A percentile compares a stretch with the other conserved stretches of the same genome.
These are phyloP conservation scores for Lachancea cidri DNA, from an alignment of 805 yeast species.

Conservation along the genomic window DNA sequence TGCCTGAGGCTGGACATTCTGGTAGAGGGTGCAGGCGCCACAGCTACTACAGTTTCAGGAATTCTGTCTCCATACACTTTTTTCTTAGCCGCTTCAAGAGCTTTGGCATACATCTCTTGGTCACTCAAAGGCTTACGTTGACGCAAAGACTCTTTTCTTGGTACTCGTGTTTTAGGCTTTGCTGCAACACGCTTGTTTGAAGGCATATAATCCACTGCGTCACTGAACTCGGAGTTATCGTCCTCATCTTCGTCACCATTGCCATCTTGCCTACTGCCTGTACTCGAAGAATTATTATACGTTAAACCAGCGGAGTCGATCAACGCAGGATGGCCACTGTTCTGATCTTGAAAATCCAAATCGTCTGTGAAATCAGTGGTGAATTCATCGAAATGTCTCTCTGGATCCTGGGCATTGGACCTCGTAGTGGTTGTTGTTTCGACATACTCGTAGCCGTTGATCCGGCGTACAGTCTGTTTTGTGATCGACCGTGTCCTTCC, in stretches of 20 bases:
- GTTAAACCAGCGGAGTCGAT: conserved; percentile 3
- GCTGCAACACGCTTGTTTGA: background rate
- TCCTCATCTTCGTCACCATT: conserved; percentile 5
- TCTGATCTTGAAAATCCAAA: conserved; percentile 4
- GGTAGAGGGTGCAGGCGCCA: background rate
- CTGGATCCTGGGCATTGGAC: conserved; percentile 22
- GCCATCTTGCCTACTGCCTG: conserved; percentile 4
- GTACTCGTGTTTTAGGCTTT: background rate
- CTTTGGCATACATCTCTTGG: conserved; percentile 50
- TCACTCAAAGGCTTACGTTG: conserved; percentile 17
- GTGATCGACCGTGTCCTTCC: conserved; percentile 55
- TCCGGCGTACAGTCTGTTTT: conserved; percentile 44
- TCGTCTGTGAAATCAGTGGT: conserved; percentile 9
- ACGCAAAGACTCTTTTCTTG: background rate
- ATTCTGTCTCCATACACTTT: conserved; percentile 46
- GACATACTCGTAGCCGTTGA: conserved; percentile 45
- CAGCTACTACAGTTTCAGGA: background rate
- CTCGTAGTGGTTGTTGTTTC: conserved; percentile 43
- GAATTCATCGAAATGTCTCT: conserved; percentile 30
- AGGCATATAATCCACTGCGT: conserved; percentile 25
- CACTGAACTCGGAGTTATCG: conserved; percentile 18
- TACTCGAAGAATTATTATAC: background rate
- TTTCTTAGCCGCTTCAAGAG: conserved; percentile 50
- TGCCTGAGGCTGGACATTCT: conserved; percentile 3
- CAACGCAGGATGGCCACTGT: conserved; percentile 11